phyloP scores from a whole-genome alignment of 2,329 filamentous ascomycete species.

The Fusarium pseudoanthophilum region DNA sequence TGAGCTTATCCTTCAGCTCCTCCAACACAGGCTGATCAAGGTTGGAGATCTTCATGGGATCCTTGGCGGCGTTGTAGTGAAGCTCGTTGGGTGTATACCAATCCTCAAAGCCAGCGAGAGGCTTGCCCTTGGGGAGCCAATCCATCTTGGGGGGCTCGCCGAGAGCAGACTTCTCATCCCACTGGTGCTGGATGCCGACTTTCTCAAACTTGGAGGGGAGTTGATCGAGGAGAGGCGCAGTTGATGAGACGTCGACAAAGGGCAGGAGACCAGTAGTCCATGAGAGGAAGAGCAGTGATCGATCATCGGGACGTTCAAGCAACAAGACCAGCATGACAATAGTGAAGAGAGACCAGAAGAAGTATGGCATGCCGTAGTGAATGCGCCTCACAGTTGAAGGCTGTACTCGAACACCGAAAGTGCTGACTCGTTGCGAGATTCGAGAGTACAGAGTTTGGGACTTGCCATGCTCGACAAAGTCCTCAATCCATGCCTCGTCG shows the following conservation, averaged over 20 bases:
- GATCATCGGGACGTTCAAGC: constrained; percentile 45
- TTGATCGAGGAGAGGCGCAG: constrained; percentile 45
- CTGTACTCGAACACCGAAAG: constrained; percentile 1
- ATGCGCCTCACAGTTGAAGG: constrained; percentile 8
- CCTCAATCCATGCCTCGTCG: not conserved
- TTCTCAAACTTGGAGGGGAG: constrained; percentile 38
- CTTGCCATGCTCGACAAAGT: constrained; percentile 6
- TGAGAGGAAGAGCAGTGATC: constrained; percentile 49
- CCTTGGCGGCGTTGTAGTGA: constrained; percentile 51
- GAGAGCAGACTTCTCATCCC: constrained; percentile 46
- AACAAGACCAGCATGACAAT: constrained; percentile 36
- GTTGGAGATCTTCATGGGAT: constrained; percentile 56
- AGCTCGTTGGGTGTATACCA: constrained; percentile 40
- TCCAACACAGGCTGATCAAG: constrained; percentile 48
- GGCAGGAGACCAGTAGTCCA: constrained; percentile 50
- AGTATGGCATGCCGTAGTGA: constrained; percentile 30
- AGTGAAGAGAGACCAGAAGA: constrained; percentile 39
- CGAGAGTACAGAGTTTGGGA: constrained; percentile 8
- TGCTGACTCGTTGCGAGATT: constrained; percentile 1
- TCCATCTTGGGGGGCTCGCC: constrained; percentile 30
- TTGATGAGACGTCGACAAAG: constrained; percentile 49
- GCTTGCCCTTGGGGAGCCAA: constrained; percentile 41
- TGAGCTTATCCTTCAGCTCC: constrained; percentile 40
- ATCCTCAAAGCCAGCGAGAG: constrained; percentile 44
- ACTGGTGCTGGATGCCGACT: constrained; percentile 43